Percentiles rank a stretch among this genome's conserved stretches.
phyloP scores from a whole-genome alignment of 305 asterid species.

The Fraxinus nigra region DNA sequence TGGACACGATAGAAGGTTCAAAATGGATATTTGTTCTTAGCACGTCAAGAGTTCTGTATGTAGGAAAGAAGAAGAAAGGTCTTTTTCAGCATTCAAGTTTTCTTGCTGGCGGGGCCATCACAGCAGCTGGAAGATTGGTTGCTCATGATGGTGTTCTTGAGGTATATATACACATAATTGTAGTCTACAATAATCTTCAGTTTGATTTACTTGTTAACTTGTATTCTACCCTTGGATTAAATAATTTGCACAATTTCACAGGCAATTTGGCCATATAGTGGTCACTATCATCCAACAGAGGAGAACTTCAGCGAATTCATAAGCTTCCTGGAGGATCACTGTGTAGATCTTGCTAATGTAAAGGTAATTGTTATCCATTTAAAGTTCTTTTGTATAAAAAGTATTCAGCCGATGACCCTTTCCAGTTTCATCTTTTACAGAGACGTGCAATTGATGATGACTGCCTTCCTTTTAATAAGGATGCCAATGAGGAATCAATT shows the following conservation, averaged over 20 bases:
- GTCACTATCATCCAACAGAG: conserved; percentile 57
- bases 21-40: conserved; percentile 82
- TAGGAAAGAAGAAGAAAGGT: conserved; percentile 59
- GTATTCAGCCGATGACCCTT: background rate
- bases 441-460: conserved; percentile 40
- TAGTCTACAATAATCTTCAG: background rate
- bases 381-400: background rate
- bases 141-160: conserved; percentile 50
- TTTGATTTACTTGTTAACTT: background rate
- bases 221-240: background rate
- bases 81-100: conserved; percentile 68
- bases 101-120: conserved; percentile 56
- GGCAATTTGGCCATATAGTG: conserved; percentile 56
- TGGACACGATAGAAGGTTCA: conserved; percentile 44
- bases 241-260: conserved; percentile 2
- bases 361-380: conserved; percentile 27
- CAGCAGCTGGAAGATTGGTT: conserved; percentile 64
- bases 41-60: conserved; percentile 48
- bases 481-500: conserved; percentile 1
- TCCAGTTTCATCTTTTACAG: conserved; percentile 14
- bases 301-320: conserved; percentile 48
- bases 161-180: background rate
- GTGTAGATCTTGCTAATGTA: conserved; percentile 41
- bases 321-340: conserved; percentile 43
- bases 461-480: conserved; percentile 4